These are phyloP conservation scores for Chimonanthus praecox DNA, from an alignment of 164 flowering plant genomes.

Conservation along the genomic window DNA sequence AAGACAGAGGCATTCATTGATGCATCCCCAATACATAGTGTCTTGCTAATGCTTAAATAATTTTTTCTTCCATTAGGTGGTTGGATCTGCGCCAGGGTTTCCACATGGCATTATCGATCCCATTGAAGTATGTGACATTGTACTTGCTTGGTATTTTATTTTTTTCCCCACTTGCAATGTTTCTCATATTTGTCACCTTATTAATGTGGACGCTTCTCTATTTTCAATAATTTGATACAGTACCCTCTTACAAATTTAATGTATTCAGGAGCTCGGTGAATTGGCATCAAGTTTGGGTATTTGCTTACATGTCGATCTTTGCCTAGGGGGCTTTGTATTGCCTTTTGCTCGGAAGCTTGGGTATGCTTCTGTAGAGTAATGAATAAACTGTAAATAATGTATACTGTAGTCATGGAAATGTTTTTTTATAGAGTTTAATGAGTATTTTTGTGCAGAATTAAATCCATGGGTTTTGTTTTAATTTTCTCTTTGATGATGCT, in stretches of 20 bases:
- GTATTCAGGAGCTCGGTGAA: constrained; percentile 78
- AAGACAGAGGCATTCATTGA: background rate
- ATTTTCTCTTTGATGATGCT: no score
- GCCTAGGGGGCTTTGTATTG: constrained; percentile 96
- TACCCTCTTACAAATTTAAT: constrained; percentile 1
- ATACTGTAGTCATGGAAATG: background rate
- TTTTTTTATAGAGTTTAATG: no score
- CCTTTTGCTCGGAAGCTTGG: constrained; percentile 97
- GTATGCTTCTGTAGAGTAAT: constrained; percentile 29
- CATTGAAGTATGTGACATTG: constrained; percentile 54
- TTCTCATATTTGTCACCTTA: background rate
- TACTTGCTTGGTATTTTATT: background rate
- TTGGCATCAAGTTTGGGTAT: constrained; percentile 65
- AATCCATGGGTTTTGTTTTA: no score
- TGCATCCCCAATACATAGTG: background rate
- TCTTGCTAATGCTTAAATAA: background rate
- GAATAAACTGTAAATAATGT: background rate
- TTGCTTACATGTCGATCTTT: constrained; percentile 94
- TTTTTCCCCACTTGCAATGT: background rate
- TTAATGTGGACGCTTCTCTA: background rate
- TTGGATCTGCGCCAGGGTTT: constrained; percentile 97
- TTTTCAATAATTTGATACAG: background rate
- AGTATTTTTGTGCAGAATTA: no score
- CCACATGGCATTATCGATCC: constrained; percentile 99
- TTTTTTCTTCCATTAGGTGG: constrained; percentile 54